Evolutionary conservation across 192 early-diverging fungal species (phyloP), one percentile per base, ranked within the genome.

Genomic region (Linnemannia exigua): DNA sequence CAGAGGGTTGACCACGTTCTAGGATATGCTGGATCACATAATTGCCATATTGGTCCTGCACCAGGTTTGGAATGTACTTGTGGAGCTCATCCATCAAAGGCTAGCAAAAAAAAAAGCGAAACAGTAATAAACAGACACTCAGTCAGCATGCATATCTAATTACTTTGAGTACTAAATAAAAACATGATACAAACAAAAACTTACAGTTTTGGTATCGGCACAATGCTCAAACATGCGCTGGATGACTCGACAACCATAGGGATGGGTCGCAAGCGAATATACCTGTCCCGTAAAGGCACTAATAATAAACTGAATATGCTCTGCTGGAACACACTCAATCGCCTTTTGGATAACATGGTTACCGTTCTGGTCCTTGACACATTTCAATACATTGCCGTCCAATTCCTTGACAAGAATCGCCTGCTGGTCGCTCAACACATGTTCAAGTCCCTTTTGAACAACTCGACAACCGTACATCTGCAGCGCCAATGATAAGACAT

Each of bases 391-490:
- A 89, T 97, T 93, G 1, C 97, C 97, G 79, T 98, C 96, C 67
- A 99, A 90, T 82, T 99, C 98, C 58, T 91, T 93, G 37, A 99
- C 95, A 70, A 99, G 93, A 50, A 89, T 88, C 7, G 96, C 94
- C 91, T 99, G 98, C 89, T 98, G 97, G 72, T 97, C 97, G 0
- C 93, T 91, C 58, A 95, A 87, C 22, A 99, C 96, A 80, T 99
- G 95, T 87, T 99, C 98, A 20, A 99, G 92, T 44, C 91, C 92
- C 92, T 99, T 99, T 87, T 99, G 98, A 37, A 99, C 98, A 12
- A 99, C 98, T 46, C 98, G 95, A 82, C 98, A 99, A 5, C 98
- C 98, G 87, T 99, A 99, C 98, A 99, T 99, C 89, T 99, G 98
- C 81, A 99, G 90, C 25, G 97, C 97, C 72, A 99, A 91, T 20